Percentiles rank a stretch among this genome's conserved stretches.
These are phyloP conservation scores for Russula lepida DNA, from an alignment of 768 basidiomycete genomes.

Conservation along the genomic window DNA sequence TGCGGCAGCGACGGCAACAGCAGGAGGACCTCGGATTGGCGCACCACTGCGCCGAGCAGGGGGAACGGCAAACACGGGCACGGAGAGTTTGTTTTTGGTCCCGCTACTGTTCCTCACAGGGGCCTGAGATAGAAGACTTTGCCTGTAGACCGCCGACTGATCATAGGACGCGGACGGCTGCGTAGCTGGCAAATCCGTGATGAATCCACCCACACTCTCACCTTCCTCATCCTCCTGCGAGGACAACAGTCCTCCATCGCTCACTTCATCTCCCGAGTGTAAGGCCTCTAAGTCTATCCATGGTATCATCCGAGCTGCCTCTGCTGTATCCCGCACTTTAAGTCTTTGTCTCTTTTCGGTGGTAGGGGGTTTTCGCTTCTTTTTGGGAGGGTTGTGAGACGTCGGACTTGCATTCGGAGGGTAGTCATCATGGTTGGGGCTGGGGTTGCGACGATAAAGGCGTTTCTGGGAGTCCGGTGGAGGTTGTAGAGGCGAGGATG, in stretches of 20 bases:
- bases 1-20: slow-evolving; percentile 24
- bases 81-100: slow-evolving; percentile 21
- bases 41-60: slow-evolving; percentile 40
- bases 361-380: slow-evolving; percentile 17
- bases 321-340: slow-evolving; percentile 26
- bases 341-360: slow-evolving; percentile 21
- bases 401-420: not conserved
- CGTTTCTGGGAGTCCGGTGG: slow-evolving; percentile 31
- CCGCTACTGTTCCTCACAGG: slow-evolving; percentile 25
- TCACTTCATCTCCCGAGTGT: slow-evolving; percentile 76
- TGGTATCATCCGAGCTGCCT: slow-evolving; percentile 34
- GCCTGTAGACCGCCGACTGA: slow-evolving; percentile 60
- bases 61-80: slow-evolving; percentile 47
- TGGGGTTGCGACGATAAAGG: slow-evolving; percentile 19
- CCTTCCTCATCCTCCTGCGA: slow-evolving; percentile 37
- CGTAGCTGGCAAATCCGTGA: slow-evolving; percentile 54
- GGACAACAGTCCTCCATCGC: slow-evolving; percentile 53
- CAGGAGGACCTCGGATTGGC: not conserved
- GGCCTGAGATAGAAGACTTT: slow-evolving; percentile 65
- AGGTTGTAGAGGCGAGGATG: slow-evolving; percentile 28
- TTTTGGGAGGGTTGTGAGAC: slow-evolving; percentile 18
- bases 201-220: slow-evolving; percentile 60
- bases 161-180: slow-evolving; percentile 68
- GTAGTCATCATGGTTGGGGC: not conserved
- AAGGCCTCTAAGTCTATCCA: slow-evolving; percentile 62